These are phyloP conservation scores for Ustilago xerochloae DNA, from an alignment of 1,284 basidiomycete genomes.

Conservation along the genomic window DNA sequence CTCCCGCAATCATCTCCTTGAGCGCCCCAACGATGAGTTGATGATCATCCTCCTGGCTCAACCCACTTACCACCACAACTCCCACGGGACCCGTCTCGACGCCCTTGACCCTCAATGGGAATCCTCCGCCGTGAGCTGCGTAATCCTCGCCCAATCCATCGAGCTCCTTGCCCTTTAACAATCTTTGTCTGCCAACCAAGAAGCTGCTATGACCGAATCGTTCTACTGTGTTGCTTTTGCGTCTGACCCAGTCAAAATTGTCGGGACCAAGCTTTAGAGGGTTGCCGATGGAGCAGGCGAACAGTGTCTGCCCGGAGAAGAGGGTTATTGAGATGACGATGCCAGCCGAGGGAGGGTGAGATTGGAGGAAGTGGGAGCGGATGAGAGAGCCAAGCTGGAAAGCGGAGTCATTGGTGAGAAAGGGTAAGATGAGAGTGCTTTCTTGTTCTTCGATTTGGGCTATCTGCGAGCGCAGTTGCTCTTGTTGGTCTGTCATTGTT, in stretches of 20 bases:
- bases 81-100: slow-evolving; percentile 27
- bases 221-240: slow-evolving; percentile 50
- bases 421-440: slow-evolving; percentile 14
- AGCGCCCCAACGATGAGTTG: slow-evolving; percentile 32
- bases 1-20: slow-evolving; percentile 4
- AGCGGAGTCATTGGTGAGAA: slow-evolving; percentile 33
- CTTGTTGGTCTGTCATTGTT: slow-evolving; percentile 7
- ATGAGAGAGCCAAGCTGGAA: slow-evolving; percentile 41
- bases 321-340: slow-evolving; percentile 50
- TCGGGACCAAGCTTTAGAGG: slow-evolving; percentile 29
- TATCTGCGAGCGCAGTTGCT: slow-evolving; percentile 10
- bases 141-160: slow-evolving; percentile 49
- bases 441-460: slow-evolving; percentile 26
- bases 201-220: slow-evolving; percentile 35
- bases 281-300: slow-evolving; percentile 41
- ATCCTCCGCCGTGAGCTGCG: slow-evolving; percentile 54
- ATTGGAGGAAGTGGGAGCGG: slow-evolving; percentile 27
- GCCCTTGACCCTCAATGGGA: slow-evolving; percentile 37
- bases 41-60: slow-evolving; percentile 53
- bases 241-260: slow-evolving; percentile 53
- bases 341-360: slow-evolving; percentile 23
- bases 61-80: slow-evolving; percentile 44
- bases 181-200: slow-evolving; percentile 39
- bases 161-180: slow-evolving; percentile 37
- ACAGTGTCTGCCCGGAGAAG: slow-evolving; percentile 47